Base-by-base conservation (phyloP, 2,329 filamentous ascomycete genomes). In the Cordyceps cateniannulata region DNA sequence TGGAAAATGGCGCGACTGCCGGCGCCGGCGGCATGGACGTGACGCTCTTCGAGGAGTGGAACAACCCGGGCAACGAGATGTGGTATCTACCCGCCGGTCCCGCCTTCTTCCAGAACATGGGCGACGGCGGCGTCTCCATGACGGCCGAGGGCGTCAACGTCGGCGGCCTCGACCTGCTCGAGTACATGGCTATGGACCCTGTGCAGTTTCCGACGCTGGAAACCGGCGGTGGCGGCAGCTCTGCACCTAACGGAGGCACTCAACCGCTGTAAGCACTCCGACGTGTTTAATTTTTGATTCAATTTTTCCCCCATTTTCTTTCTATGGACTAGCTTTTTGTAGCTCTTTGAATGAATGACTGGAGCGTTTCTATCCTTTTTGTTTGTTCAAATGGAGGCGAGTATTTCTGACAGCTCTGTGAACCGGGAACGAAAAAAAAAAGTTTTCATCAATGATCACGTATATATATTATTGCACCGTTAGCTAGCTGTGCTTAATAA, bases 111-210 rank as follows among this genome's bases (percentile, higher is more conserved):
- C 84, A 87, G 67, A 87, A 85, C 68, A 79, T 86, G 67, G 82
- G 82, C 62, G 84, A 84, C 63, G 79, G 79, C 38, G 79, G 79
- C 7, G 84, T 87, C 10, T 84, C 84, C 48, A 87, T 87, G 82
- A 87, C 85, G 3, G 83, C 85, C 9, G 85, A 88, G 65, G 85
- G 85, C 29, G 82, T 88, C 54, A 87, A 87, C 65, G 82, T 88
- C 2, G 85, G 85, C 10, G 86, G 86, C 0, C 76, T 88, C 35
- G 86, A 89, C 68, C 69, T 89, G 66, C 77, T 89, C 16, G 86
- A 89, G 68, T 87, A 85, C 64, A 87, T 88, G 84, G 81, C 83
- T 8, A 84, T 87, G 80, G 85, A 84, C 44, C 70, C 74, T 3
- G 69, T 71, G 40, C 74, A 76, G 44, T 79, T 78, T 50, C 73